Evolutionary conservation across 306 rosid genomes (phyloP).

Genomic region (Gynostemma pentaphyllum): DNA sequence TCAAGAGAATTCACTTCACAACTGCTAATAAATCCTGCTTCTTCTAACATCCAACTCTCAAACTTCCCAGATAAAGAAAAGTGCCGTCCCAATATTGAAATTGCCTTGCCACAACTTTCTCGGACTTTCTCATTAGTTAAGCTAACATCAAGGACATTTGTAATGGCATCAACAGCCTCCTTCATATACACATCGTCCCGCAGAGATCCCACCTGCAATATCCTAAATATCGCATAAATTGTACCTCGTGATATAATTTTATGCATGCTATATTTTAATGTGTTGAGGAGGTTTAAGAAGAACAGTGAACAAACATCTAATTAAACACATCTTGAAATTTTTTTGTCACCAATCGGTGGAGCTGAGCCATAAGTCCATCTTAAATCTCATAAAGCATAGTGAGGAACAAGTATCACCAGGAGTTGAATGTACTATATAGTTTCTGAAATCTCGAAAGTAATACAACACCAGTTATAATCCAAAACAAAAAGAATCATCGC

Average conservation of each 20-base stretch:
- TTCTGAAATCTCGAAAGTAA: background rate
- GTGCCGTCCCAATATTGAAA: conserved; percentile 47
- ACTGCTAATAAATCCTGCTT: conserved; percentile 18
- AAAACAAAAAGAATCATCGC: background rate
- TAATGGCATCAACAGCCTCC: conserved; percentile 49
- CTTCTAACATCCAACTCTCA: conserved; percentile 26
- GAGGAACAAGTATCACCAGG: background rate
- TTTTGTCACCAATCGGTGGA: background rate
- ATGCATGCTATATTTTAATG: background rate
- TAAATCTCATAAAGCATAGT: background rate
- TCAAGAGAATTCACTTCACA: conserved; percentile 18
- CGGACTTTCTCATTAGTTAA: conserved; percentile 33
- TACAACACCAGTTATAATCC: background rate
- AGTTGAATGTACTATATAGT: background rate
- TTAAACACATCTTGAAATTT: background rate
- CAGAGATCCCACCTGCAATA: conserved; percentile 39
- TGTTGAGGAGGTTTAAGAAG: background rate
- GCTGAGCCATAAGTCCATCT: background rate
- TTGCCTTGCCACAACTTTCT: conserved; percentile 49
- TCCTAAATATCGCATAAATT: background rate
- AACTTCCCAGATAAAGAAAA: conserved; percentile 42
- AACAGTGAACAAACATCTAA: background rate
- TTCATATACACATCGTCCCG: conserved; percentile 39
- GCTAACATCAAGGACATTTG: conserved; percentile 53
- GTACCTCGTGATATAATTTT: background rate